Conservation (phyloP, 768 basidiomycete species). For the Crassisporium funariophilum region DNA sequence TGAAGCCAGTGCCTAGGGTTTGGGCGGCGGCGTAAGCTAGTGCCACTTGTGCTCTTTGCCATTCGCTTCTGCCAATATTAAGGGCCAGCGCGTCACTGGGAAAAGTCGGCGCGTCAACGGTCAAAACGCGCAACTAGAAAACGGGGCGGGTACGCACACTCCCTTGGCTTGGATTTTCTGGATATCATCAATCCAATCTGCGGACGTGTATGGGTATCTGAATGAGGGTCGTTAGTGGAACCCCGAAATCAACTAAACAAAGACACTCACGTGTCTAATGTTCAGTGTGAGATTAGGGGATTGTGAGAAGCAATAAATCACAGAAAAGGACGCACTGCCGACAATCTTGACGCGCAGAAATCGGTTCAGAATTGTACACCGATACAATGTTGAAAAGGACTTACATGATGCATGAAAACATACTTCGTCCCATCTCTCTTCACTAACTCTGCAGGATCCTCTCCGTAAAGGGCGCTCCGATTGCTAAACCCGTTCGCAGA, state of each 20-base stretch:
- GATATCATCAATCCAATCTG: conserved; percentile 46
- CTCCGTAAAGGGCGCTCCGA: conserved; percentile 11
- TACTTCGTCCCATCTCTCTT: conserved; percentile 49
- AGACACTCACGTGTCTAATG: conserved; percentile 46
- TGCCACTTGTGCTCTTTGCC: conserved; percentile 49
- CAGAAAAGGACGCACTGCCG: conserved; percentile 38
- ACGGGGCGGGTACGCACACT: conserved; percentile 36
- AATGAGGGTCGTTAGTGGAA: no score
- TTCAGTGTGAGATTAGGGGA: not conserved
- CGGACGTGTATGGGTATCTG: conserved; percentile 42
- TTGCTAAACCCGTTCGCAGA: conserved; percentile 16
- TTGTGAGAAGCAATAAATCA: not conserved
- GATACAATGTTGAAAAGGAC: conserved; percentile 12
- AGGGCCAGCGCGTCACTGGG: conserved; percentile 61
- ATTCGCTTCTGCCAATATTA: conserved; percentile 58
- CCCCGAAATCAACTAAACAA: not conserved
- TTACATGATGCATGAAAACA: conserved; percentile 54
- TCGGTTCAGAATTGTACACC: not conserved
- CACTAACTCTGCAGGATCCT: conserved; percentile 29
- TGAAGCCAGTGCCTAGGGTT: conserved; percentile 42
- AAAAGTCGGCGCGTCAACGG: conserved; percentile 17
- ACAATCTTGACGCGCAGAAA: conserved; percentile 36
- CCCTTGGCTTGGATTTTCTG: conserved; percentile 41
- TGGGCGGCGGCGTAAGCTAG: conserved; percentile 55
- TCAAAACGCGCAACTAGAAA: not conserved